Evolutionary conservation across 2,329 filamentous ascomycete species (phyloP).

Genomic region (Trichoderma oligosporum): DNA sequence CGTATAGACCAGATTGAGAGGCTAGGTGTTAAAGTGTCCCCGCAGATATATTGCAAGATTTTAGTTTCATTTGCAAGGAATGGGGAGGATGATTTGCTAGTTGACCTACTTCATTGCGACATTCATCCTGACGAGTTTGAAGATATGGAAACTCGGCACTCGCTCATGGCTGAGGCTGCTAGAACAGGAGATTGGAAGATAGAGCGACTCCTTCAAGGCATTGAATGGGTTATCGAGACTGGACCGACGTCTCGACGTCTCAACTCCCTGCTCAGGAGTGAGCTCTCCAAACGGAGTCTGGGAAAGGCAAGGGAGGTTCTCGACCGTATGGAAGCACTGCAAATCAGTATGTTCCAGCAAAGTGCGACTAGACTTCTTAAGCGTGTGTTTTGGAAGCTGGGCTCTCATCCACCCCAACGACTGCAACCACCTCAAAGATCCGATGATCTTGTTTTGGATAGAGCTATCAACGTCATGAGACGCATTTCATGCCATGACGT

Average conservation of each 20-base stretch:
- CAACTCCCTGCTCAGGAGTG: conserved; percentile 23
- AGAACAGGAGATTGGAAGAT: conserved; percentile 37
- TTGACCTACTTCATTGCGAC: conserved; percentile 45
- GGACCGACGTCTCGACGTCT: conserved; percentile 26
- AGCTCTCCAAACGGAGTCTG: conserved; percentile 22
- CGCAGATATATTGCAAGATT: conserved; percentile 62
- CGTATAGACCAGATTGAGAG: conserved; percentile 59
- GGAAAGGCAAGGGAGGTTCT: conserved; percentile 29
- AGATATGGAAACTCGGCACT: conserved; percentile 39
- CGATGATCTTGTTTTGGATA: conserved; percentile 28
- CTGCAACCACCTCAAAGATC: background rate
- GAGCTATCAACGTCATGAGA: conserved; percentile 31
- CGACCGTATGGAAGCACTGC: conserved; percentile 33
- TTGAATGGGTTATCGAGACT: conserved; percentile 33
- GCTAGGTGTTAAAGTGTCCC: conserved; percentile 59
- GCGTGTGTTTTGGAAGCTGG: conserved; percentile 28
- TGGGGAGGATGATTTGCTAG: conserved; percentile 49
- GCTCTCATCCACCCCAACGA: conserved; percentile 26
- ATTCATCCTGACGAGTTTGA: conserved; percentile 56
- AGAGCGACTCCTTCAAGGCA: conserved; percentile 43
- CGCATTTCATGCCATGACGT: conserved; percentile 32
- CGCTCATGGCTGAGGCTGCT: conserved; percentile 35
- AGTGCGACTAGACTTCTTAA: conserved; percentile 29
- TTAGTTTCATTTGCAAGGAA: conserved; percentile 60
- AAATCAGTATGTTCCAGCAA: conserved; percentile 28